phyloP scores from a whole-genome alignment of 2,329 filamentous ascomycete species.

The Lecanoromycetidae sp. region DNA sequence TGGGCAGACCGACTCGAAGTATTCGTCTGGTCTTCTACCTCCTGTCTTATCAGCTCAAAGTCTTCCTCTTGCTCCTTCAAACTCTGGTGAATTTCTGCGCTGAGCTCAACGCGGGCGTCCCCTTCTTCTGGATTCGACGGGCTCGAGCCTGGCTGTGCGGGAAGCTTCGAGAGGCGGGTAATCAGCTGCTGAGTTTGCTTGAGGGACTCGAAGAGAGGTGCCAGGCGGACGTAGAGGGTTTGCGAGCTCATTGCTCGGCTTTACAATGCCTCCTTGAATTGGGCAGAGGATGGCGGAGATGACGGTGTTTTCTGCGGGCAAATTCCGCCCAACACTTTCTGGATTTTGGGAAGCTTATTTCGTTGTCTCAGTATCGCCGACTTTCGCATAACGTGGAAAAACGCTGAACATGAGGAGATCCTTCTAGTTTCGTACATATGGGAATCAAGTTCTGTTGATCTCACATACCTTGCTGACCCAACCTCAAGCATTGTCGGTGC shows the following conservation, averaged over 20 bases:
- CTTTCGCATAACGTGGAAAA: too few species aligned
- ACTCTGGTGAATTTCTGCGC: constrained; percentile 65
- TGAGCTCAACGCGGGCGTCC: constrained; percentile 58
- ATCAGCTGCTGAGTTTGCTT: constrained; percentile 44
- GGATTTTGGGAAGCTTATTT: neutral
- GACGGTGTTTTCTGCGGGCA: constrained; percentile 2
- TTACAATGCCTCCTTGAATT: neutral
- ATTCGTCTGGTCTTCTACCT: constrained; percentile 55
- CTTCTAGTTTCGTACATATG: neutral
- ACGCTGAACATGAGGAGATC: neutral
- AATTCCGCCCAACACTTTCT: constrained; percentile 2
- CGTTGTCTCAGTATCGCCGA: too few species aligned
- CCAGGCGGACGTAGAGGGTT: constrained; percentile 37
- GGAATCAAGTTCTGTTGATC: neutral
- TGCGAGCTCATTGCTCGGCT: constrained; percentile 27
- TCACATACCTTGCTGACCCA: neutral
- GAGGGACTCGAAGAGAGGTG: constrained; percentile 41
- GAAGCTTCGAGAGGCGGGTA: constrained; percentile 46
- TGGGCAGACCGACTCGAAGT: constrained; percentile 8
- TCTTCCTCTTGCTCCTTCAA: constrained; percentile 73
- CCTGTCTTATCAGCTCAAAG: constrained; percentile 66
- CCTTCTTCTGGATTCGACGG: constrained; percentile 49
- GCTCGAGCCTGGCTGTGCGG: constrained; percentile 50
- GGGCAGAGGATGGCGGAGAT: neutral
- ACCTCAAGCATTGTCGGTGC: neutral